A percentile compares a stretch with the other conserved stretches of the same genome.
Conservation (phyloP, 2,329 filamentous ascomycete genomes). For the Fusarium equiseti region DNA sequence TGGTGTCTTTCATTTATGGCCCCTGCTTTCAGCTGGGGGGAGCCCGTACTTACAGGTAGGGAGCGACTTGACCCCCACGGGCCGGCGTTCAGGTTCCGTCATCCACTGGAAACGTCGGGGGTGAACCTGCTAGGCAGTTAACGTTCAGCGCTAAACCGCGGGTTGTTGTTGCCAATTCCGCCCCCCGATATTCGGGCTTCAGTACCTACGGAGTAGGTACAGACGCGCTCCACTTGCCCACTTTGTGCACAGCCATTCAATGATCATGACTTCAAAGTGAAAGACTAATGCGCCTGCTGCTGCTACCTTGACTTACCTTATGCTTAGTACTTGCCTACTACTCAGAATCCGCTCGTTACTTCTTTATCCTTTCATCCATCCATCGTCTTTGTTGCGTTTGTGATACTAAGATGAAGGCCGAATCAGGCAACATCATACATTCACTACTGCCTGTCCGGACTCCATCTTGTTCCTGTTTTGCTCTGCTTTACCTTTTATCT, state of each 20-base stretch:
- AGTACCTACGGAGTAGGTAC: too few relatives aligned
- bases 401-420: conserved; percentile 10
- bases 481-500: neutral
- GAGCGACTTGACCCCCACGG: conserved; percentile 8
- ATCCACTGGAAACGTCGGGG: conserved; percentile 26
- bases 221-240: conserved; percentile 17
- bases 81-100: conserved; percentile 5
- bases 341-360: neutral
- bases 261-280: conserved; percentile 38
- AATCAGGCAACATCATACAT: neutral
- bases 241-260: conserved; percentile 26
- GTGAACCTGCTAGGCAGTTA: conserved; percentile 9
- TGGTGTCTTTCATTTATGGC: conserved; percentile 24
- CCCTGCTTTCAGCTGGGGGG: conserved; percentile 26
- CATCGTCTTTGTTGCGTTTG: conserved; percentile 2
- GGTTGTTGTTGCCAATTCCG: neutral
- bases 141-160: conserved; percentile 10
- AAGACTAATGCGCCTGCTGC: neutral
- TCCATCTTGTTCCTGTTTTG: neutral
- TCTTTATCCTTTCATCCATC: conserved; percentile 14
- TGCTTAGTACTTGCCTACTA: neutral
- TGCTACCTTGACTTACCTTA: neutral
- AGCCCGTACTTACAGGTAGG: neutral
- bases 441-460: neutral
- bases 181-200: conserved; percentile 33